Base-by-base conservation (phyloP, 163 green algal species). In the Prototheca cutis region DNA sequence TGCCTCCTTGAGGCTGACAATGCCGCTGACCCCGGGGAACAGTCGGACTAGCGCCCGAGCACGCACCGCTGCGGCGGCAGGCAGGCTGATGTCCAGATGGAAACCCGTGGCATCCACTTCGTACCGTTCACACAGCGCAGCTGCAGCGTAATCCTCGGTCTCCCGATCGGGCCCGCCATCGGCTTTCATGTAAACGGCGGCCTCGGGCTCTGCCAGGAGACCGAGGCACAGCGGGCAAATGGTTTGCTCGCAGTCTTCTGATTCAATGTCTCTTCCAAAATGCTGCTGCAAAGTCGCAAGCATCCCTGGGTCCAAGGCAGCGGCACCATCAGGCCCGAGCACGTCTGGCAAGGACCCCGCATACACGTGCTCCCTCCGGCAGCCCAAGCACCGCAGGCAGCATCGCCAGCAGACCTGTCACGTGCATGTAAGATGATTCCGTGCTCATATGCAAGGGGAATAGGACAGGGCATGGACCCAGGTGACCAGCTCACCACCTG, bases 141-240 rank as follows among this genome's bases (percentile, higher is more conserved):
- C 42, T 51, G 13, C 42, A 51, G 18, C 10, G 13, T 21, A 51
- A 23, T 8, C 36, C 17, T 10, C 13, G 17, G 36, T 10, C 36
- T 45, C 13, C 13, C 36, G 36, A 10, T 45, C 17, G 36, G 36
- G n/a, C n/a, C 36, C 13, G 36, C 13, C 36, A 21, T 45, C 13
- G 10, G 10, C 17, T 23, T 7, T 23, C 13, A 21, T 27, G 18
- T 51, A 5, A 19, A 51, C 6, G 13, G 17, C 18, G 42, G 6
- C 25, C 13, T 24, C 10, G 8, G 36, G 36, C 47, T 33, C 8
- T 40, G 59, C 49, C 40, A 71, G 51, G 21, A 65, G 17, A 8
- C 64, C 64, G 1, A 71, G 40, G 57, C 64, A 71, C 18, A 71
- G 40, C 2, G 64, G 64, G 31, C 64, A 71, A 6, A 64, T 42